A percentile compares a stretch with the other conserved stretches of the same genome.
Evolutionary conservation across 1,284 basidiomycete genomes (phyloP).

Genomic region (Quambalaria eucalypti): DNA sequence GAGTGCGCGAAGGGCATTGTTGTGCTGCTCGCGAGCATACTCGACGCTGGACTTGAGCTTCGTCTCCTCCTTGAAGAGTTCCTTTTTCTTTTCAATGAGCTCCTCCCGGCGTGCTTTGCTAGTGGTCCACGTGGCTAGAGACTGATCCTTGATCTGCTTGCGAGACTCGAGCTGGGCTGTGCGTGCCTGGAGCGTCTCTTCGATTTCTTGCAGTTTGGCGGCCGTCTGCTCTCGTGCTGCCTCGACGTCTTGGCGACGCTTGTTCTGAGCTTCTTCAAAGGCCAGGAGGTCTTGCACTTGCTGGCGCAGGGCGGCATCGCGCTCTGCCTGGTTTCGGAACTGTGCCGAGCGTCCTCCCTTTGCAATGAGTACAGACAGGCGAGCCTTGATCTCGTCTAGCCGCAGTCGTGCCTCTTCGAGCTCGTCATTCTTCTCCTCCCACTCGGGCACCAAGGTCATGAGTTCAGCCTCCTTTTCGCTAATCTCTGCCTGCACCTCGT

Average conservation of each 20-base stretch:
- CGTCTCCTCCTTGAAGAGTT: constrained; percentile 63
- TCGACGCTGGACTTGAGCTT: constrained; percentile 62
- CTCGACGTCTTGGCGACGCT: constrained; percentile 11
- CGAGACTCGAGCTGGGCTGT: constrained; percentile 58
- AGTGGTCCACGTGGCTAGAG: constrained; percentile 19
- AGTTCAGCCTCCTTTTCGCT: constrained; percentile 59
- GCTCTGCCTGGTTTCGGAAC: constrained; percentile 31
- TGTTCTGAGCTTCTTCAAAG: constrained; percentile 17
- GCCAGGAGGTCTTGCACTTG: constrained; percentile 28
- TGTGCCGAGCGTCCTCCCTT: constrained; percentile 39
- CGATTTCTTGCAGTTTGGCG: constrained; percentile 64
- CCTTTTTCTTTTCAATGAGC: constrained; percentile 45
- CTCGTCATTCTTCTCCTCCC: constrained; percentile 55
- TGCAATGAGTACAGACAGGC: constrained; percentile 31
- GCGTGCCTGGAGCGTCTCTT: constrained; percentile 51
- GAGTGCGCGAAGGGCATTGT: constrained; percentile 62
- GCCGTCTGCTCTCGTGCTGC: constrained; percentile 33
- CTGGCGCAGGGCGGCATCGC: constrained; percentile 31
- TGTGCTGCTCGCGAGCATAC: background rate
- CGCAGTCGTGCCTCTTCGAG: constrained; percentile 12
- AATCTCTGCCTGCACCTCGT: constrained; percentile 58
- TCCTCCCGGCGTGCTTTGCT: constrained; percentile 45
- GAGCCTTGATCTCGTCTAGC: constrained; percentile 31
- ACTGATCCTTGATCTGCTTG: constrained; percentile 38
- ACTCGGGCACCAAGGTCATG: constrained; percentile 58